Base-by-base conservation (phyloP, 139 green algal genomes). In the Picochlorum sp. region DNA sequence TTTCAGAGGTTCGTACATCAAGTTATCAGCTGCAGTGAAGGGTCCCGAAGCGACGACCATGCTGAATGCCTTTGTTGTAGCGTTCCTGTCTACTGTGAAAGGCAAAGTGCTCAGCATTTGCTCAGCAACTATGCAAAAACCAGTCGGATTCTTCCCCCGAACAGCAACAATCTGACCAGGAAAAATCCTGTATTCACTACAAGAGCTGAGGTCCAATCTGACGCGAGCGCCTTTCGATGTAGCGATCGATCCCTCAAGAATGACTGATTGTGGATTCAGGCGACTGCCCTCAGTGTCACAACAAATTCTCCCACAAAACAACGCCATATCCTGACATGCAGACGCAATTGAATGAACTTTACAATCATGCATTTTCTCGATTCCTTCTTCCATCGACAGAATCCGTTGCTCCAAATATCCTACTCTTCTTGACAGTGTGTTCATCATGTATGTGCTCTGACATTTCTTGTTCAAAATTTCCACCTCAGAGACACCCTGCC, bases 91-190 rank as follows among this genome's bases (percentile, higher is more conserved):
- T n/a, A 73, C 3, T 1, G 68, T 68, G 13, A 38, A 61, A 4
- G 84, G 74, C 26, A 88, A 14, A 61, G 80, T 69, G 0, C 73
- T 74, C 61, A 85, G 64, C 46, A 96, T 44, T 34, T 79, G 28
- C 8, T 69, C 61, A 2, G 84, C 90, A 3, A 93, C 62, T 54
- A 97, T 75, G 62, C 62, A 79, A 18, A 69, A 49, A 11, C 88
- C 90, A 21, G 69, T 81, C 10, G 87, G 87, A 74, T 95, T 97
- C 54, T 76, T 59, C 18, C 89, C 90, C 14, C 69, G 60, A 30
- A 89, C 74, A 14, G 49, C 76, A 7, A 92, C 74, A 4, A 90
- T 71, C 72, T 89, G 73, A 16, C 86, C 86, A 2, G 86, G 83
- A 69, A 91, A 93, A 15, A 91, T 37, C 47, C 81, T 76, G 69